Evolutionary conservation across 768 basidiomycete genomes (phyloP), one percentile per base, ranked within the genome.

Genomic region (Suillus placidus): DNA sequence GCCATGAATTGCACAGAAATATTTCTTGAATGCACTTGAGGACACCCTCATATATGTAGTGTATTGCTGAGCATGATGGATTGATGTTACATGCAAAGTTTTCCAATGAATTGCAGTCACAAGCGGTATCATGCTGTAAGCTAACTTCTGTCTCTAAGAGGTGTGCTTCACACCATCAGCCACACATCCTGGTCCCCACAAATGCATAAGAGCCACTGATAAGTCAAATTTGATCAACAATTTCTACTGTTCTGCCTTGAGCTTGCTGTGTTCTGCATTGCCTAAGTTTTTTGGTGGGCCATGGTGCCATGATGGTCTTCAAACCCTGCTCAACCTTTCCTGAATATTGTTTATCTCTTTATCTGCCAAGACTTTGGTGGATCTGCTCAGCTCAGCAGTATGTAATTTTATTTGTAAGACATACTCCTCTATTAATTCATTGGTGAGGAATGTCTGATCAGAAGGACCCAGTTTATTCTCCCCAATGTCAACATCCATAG

Each of bases 191-290:
- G 13, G 1, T 34, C 62, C 67, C 79, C 78, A 80, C 18, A 79
- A 64, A 20, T 70, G 70, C 12, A 69, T 71, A 1, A 80, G 70
- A 4, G 71, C 72, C 9, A 79, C 69, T 2, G 71, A 71, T 47
- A 47, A 47, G 45, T 47, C 45, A 47, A 47, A 47, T n/a, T 47
- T 10, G 0, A 47, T 47, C 12, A 71, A 38, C 1, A 63, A 66
- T n/a, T 72, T 61, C 76, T 76, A 79, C 32, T 79, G 71, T 64
- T 78, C 75, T 5, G 77, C 77, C 42, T 73, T 78, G 1, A 78
- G 69, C 49, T 77, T 80, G 2, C 78, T 72, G n/a, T 49, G 71
- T 71, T 8, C 75, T 68, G 73, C 67, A 68, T 58, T 70, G 63
- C 32, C 68, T 26, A 32, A 73, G 73, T 42, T 73, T 68, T 7